phyloP scores from a whole-genome alignment of 1,284 basidiomycete species.

The Ustilago shanxiensis region DNA sequence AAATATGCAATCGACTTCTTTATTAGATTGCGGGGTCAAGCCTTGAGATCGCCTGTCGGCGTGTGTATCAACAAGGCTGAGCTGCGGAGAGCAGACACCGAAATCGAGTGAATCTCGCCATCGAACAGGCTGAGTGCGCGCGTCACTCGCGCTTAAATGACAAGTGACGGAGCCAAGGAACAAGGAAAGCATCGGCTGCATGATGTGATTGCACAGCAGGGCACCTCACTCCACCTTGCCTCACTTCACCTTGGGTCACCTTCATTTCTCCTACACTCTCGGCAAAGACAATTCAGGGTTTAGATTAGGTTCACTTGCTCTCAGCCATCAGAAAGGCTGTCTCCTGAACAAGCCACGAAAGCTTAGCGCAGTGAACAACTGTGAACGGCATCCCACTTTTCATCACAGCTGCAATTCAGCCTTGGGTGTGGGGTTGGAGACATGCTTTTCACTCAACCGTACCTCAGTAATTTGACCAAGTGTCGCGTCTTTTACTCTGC shows the following conservation, averaged over 20 bases:
- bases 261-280: neutral
- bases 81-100: neutral
- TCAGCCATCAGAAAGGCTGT: neutral
- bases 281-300: constrained; percentile 7
- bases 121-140: neutral
- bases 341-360: neutral
- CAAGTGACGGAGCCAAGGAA: neutral
- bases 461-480: neutral
- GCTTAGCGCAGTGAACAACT: neutral
- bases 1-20: neutral
- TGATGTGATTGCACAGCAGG: constrained; percentile 5
- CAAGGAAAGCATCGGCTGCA: too few species aligned
- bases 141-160: neutral
- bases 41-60: neutral
- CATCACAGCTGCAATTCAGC: neutral
- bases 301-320: neutral
- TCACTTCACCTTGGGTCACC: too few species aligned
- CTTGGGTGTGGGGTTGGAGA: neutral
- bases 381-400: too few species aligned
- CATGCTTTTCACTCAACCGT: neutral
- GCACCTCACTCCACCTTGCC: neutral
- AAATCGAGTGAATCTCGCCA: constrained; percentile 5
- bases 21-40: neutral
- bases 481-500: neutral
- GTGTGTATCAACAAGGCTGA: neutral